Conservation (phyloP, 148 eudicot genomes). For the Fallopia convolvulus region DNA sequence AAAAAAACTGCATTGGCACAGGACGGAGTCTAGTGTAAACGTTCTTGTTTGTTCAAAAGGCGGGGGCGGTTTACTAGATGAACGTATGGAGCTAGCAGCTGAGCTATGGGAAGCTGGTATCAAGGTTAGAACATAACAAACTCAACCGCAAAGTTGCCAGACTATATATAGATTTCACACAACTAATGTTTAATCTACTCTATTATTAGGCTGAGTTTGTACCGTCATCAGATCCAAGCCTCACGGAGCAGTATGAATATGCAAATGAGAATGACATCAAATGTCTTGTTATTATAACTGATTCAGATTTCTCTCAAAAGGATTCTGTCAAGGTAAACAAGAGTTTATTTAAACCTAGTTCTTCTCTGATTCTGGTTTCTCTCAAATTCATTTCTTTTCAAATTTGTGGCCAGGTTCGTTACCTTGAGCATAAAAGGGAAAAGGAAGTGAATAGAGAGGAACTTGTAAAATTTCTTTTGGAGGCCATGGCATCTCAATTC, state of each 20-base stretch:
- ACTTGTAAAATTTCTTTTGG: constrained; percentile 57
- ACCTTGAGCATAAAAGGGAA: constrained; percentile 79
- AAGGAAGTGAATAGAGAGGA: constrained; percentile 62
- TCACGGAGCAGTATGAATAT: constrained; percentile 94
- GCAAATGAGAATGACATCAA: constrained; percentile 91
- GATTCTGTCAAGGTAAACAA: constrained; percentile 67
- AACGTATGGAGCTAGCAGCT: constrained; percentile 86
- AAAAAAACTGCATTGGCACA: constrained; percentile 15
- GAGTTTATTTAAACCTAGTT: too few relatives aligned
- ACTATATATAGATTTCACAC: neutral
- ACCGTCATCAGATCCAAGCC: constrained; percentile 82
- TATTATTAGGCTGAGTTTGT: constrained; percentile 84
- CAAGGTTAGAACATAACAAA: constrained; percentile 30
- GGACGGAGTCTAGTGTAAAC: constrained; percentile 38
- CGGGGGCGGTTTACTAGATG: constrained; percentile 77
- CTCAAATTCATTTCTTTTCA: neutral
- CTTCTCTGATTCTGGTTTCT: neutral
- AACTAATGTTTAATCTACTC: neutral
- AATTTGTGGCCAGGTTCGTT: constrained; percentile 58
- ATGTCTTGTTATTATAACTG: constrained; percentile 80
- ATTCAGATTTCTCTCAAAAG: constrained; percentile 59
- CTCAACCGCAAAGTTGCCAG: neutral
- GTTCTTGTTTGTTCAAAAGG: constrained; percentile 92
- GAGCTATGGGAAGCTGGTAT: constrained; percentile 85
- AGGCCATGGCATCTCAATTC: constrained; percentile 75